Evolutionary conservation across 345 rosid genomes (phyloP).

Genomic region (Eutrema japonicum): DNA sequence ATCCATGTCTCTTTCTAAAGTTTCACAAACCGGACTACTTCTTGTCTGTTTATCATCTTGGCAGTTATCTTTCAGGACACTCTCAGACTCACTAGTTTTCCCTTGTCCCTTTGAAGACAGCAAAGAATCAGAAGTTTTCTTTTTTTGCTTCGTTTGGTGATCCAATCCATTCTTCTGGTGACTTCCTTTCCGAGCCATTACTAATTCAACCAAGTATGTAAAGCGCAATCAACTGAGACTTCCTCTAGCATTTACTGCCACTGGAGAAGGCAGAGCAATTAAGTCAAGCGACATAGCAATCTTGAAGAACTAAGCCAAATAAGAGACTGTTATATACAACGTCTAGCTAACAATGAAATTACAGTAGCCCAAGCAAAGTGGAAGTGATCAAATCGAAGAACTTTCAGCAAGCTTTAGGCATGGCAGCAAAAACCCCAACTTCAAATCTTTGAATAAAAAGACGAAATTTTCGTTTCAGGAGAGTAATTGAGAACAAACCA

Average conservation of each 20-base stretch:
- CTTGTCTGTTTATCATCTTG: slow-evolving; percentile 50
- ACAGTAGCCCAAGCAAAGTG: slow-evolving; percentile 4
- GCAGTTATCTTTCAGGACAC: slow-evolving; percentile 52
- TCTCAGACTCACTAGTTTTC: slow-evolving; percentile 51
- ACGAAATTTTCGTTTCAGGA: background rate
- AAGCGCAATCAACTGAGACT: slow-evolving; percentile 29
- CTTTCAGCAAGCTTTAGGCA: background rate
- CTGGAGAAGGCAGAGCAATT: slow-evolving; percentile 9
- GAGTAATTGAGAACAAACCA: slow-evolving; percentile 33
- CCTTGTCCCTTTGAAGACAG: slow-evolving; percentile 50
- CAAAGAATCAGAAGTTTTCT: slow-evolving; percentile 55
- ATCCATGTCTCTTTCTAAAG: slow-evolving; percentile 45
- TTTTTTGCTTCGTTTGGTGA: slow-evolving; percentile 53
- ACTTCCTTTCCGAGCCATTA: slow-evolving; percentile 87
- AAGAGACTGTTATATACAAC: background rate
- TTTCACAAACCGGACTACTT: slow-evolving; percentile 38
- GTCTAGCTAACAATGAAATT: slow-evolving; percentile 5
- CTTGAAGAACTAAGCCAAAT: background rate
- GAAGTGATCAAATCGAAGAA: slow-evolving; percentile 15
- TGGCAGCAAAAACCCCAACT: background rate
- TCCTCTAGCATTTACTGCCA: slow-evolving; percentile 41
- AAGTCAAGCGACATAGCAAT: background rate
- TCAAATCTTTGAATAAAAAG: slow-evolving; percentile 13
- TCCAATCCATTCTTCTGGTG: slow-evolving; percentile 79
- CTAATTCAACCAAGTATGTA: slow-evolving; percentile 24